Base-by-base conservation (phyloP, 2,329 filamentous ascomycete species). In the Paraphaeosphaeria sporulosa region DNA sequence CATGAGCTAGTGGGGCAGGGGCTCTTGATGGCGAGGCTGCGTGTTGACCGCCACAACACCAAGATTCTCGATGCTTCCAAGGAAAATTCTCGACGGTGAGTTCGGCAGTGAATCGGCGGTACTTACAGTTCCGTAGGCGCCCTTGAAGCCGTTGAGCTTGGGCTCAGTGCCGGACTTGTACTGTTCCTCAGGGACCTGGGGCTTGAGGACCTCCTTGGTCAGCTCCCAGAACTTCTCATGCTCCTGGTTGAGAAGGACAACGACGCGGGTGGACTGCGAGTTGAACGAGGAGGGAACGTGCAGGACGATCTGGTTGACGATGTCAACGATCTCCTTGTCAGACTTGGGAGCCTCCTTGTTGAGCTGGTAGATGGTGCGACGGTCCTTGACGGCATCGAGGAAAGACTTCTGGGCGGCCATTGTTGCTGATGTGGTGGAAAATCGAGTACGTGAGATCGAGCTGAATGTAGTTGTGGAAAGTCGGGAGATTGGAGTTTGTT, bases 151-250 rank as follows among this genome's bases (percentile, higher is more conserved):
- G 59, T 80, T 75, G 60, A 89, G 70, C 67, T 82, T 83, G 59
- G 78, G 70, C 64, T 75, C 71, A 10, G 83, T 91, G 65, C 76
- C 56, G 74, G 87, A 80, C 82, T 86, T 55, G 52, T 36, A 93
- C 63, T 81, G 74, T 17, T 89, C 89, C 68, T 81, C 84, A 32
- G 90, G 87, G 25, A 95, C 88, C 60, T 93, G 85, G 23, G 83
- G 82, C 81, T 89, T 88, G 60, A 94, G 83, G 55, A 85, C 80
- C 30, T 89, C 87, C 62, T 82, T 79, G 57, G 88, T 85, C 61
- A 93, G 83, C 76, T 92, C 89, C 94, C 94, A 97, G 69, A 96
- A 87, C 82, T 91, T 90, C 71, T 93, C 89, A 83, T 97, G 94
- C 79, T 97, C 91, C 63, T 86, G 86, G 72, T 90, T 89, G 72